Evolutionary conservation across 331 rosid species (phyloP), one percentile per base, ranked within the genome.

Genomic region (Dryas integrifolia): DNA sequence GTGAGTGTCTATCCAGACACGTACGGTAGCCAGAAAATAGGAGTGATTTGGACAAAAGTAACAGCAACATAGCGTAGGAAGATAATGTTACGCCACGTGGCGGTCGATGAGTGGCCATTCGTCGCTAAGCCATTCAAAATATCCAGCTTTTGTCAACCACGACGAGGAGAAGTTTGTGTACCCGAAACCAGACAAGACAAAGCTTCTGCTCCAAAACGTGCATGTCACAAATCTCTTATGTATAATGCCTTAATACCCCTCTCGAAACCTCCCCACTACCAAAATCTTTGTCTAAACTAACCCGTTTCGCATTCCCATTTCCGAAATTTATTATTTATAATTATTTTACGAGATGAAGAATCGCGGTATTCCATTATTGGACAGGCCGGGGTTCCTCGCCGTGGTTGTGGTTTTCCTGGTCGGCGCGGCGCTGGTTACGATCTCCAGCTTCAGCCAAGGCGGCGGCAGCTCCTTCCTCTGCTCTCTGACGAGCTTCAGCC

Each of bases 371-470:
- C 12, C 82, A 0, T 26, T 81, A 3, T 35, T 68, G 38, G 88
- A 84, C 71, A 81, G 57, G 68, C 80, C 84, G 15, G 70, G 87
- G 77, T 75, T 83, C 63, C 11, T 85, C n/a, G 87, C 51, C 0
- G 5, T 83, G 46, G 67, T 70, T 57, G 56, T 83, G n/a, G 75
- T 77, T 4, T 83, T 85, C 0, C 16, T 91, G 7, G 58, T 94
- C 50, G 95, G 80, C n/a, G 88, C 80, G 0, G 88, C 52, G 10
- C 15, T 89, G 6, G 74, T 85, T 47, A 30, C 35, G 3, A 70
- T 94, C 48, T 60, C 75, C 52, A 76, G 74, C 26, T 62, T 74
- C 67, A 79, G 74, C 78, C 74, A 72, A 35, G 62, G 45, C 55
- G 72, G 77, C 4, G 79, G 76, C 11, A 59, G 13, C 24, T 53